Base-by-base conservation (phyloP, 2,329 filamentous ascomycete genomes). In the Salinomyces thailandicus region DNA sequence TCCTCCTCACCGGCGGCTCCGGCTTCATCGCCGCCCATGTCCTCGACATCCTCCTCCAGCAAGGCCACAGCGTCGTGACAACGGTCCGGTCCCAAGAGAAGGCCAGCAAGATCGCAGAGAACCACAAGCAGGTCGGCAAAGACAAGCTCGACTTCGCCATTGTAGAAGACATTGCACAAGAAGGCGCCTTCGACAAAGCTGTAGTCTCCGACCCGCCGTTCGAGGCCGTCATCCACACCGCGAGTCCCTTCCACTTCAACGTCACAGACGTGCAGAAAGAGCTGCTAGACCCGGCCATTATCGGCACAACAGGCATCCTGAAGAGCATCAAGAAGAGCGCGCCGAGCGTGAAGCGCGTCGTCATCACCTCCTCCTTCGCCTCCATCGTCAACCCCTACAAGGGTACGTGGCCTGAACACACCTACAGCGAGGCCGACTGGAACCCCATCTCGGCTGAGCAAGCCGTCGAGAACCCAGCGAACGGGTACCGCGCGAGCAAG, bases 141-240 rank as follows among this genome's bases (percentile, higher is more conserved):
- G 69, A 71, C 38, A 72, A 73, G 53, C 65, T 82, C 19, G 71
- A 71, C 39, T 81, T 78, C 52, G 69, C 60, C 22, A 72, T 89
- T 41, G 81, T 93, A 9, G 69, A 75, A 33, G 81, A 93, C 46
- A 78, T 93, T 45, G 78, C 79, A 0, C 54, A 75, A 43, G 69
- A 76, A 15, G 73, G 72, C 13, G 82, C 81, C 16, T 93, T 91
- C 45, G 67, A 70, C 43, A 51, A 68, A 56, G 74, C 72, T 12
- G 68, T 78, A 32, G 64, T 73, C 44, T 75, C 73, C 12, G 65
- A 73, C 37, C 74, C 74, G 12, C 73, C 76, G 0, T 82, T 89
- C 44, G 78, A 84, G 49, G 77, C 72, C 31, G 80, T 89, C 33
- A 68, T 85, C 35, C 80, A 85, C 56, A 84, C 80, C 5, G 80